Evolutionary conservation across 2,329 filamentous ascomycete species (phyloP).

Genomic region (Penicillium sp.): DNA sequence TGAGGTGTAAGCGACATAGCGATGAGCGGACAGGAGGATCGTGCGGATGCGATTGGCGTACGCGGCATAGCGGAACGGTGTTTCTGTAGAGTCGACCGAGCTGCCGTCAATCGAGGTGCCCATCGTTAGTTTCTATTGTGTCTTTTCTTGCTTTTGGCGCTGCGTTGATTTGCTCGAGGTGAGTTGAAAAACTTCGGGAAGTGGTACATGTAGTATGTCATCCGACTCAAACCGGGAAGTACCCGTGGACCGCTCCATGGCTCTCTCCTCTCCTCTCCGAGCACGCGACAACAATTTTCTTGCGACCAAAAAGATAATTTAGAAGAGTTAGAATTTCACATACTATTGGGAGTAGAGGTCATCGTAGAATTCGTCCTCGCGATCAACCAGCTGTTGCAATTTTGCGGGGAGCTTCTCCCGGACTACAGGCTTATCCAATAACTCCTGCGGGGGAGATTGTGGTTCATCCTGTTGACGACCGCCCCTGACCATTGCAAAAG

Average conservation of each 20-base stretch:
- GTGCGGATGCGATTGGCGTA: constrained; percentile 84
- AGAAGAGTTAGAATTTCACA: constrained; percentile 34
- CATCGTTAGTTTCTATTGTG: constrained; percentile 15
- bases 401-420: constrained; percentile 53
- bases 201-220: constrained; percentile 1
- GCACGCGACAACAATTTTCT: neutral
- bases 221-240: neutral
- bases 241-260: too few species aligned
- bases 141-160: neutral
- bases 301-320: neutral
- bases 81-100: constrained; percentile 76
- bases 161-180: neutral
- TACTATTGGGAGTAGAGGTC: constrained; percentile 77
- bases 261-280: neutral
- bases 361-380: constrained; percentile 72
- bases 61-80: constrained; percentile 82
- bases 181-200: neutral
- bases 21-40: constrained; percentile 83
- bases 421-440: constrained; percentile 41
- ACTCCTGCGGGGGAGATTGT: constrained; percentile 13
- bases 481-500: constrained; percentile 33
- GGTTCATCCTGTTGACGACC: constrained; percentile 22
- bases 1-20: constrained; percentile 95
- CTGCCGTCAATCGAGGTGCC: constrained; percentile 42
- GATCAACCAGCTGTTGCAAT: constrained; percentile 56